phyloP scores from a whole-genome alignment of 2,329 filamentous ascomycete genomes.

The Colletotrichum kahawae region DNA sequence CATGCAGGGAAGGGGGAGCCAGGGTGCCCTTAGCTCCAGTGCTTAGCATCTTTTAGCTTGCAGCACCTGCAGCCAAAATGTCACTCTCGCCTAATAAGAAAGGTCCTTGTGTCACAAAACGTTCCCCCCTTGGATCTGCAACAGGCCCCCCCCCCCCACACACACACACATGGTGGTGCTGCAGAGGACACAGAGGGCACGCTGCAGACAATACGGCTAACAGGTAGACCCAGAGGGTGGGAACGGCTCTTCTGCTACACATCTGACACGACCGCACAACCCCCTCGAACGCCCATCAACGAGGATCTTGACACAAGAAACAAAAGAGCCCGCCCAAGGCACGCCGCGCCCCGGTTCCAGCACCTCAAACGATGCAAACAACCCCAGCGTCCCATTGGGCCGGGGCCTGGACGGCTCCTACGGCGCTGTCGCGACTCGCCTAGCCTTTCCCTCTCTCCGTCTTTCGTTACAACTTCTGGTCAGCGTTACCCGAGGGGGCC shows the following conservation, averaged over 20 bases:
- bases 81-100: neutral
- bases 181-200: neutral
- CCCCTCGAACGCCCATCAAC: conserved; percentile 2
- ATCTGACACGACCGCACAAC: conserved; percentile 20
- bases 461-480: neutral
- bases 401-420: neutral
- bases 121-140: neutral
- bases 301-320: conserved; percentile 15
- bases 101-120: neutral
- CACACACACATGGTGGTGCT: neutral
- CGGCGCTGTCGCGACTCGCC: neutral
- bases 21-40: neutral
- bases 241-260: conserved; percentile 16
- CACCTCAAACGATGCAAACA: conserved; percentile 6
- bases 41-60: neutral
- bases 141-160: neutral
- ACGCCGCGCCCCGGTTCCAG: neutral
- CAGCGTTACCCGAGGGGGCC: neutral
- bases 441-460: neutral
- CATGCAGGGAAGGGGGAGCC: conserved; percentile 1
- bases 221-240: neutral
- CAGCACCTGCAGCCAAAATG: neutral
- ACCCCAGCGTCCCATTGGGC: neutral
- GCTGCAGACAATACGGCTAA: neutral
- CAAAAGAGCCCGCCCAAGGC: neutral